Base-by-base conservation (phyloP, 2,329 filamentous ascomycete species). In the Coccinonectria pachysandricola region DNA sequence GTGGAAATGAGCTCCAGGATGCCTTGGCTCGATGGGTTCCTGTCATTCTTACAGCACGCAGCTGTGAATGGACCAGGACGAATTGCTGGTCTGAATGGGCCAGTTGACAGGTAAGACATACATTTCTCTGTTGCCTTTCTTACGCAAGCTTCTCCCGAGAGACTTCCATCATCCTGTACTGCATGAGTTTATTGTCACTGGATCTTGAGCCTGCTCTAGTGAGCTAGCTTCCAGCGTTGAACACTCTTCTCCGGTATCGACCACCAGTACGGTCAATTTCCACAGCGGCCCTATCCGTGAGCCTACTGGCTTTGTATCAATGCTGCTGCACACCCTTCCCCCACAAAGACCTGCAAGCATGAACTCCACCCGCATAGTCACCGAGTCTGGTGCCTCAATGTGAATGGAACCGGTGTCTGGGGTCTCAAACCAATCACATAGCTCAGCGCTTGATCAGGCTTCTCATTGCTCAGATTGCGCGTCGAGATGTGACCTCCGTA, bases 61-160 rank as follows among this genome's bases (percentile, higher is more conserved):
- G 68, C 76, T 46, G 58, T 88, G 48, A 64, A 66, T 46, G 84
- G 86, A 13, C 83, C 83, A 39, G 82, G 85, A 46, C 71, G 60
- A 57, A 56, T 93, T 39, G 85, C 81, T 50, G 68, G 71, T 46
- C 72, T 79, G 15, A 71, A 92, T 54, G 78, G 85, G 38, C 68
- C 76, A 53, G 62, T 95, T 57, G 88, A 96, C 64, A 92, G 85
- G 88, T 96, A 75, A 79, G 84, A 47, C 37, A 49, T 47, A 42
- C 35, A 23, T 46, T 37, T 45, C 28, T n/a, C n/a, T n/a, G n/a
- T n/a, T n/a, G n/a, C n/a, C n/a, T n/a, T n/a, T n/a, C n/a, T n/a
- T n/a, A n/a, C n/a, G n/a, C n/a, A n/a, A n/a, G n/a, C n/a, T n/a
- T n/a, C n/a, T n/a, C n/a, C n/a, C n/a, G n/a, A n/a, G n/a, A n/a